Base-by-base conservation (phyloP, 768 basidiomycete species). In the Russula sp. region DNA sequence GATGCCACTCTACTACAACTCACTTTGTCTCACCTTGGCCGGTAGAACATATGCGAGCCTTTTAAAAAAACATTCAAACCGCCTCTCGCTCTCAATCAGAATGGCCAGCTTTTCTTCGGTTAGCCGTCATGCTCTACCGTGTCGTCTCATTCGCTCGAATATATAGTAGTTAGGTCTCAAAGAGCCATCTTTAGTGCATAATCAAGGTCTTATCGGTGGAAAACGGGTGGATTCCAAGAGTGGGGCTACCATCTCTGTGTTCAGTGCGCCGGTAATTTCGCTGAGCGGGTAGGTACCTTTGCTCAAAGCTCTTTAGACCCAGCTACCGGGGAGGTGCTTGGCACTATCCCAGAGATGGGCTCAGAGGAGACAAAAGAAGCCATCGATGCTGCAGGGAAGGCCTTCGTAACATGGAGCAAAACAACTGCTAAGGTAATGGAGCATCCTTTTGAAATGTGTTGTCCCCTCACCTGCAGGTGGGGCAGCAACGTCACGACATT, bases 301-400 rank as follows among this genome's bases (percentile, higher is more conserved):
- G 16, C 52, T 60, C 8, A 47, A 25, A 34, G 16, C 13, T 41
- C 39, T 39, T 20, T 35, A 96, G 95, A 98, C 76, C 96, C 96
- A 35, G 91, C 93, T 7, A 96, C 87, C 5, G 81, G 81, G 45
- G 83, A 94, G 66, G 82, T 83, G 61, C 82, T 98, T 48, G 96
- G 94, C 14, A 85, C 82, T 0, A 79, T 95, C 32, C 91, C 94
- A 4, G 96, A 98, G 70, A 90, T 97, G 87, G 89, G 87, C 10
- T 70, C 90, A 47, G 79, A 79, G 32, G 93, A 98, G 74, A 90
- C 92, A 10, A 85, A 85, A 67, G 77, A 84, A 65, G 97, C 95
- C 32, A 93, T 98, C 63, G 76, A 83, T 20, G 88, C 88, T 13
- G 97, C 97, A 10, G 74, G 77, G 7, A 82, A 77, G 51, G 91